Percentiles rank a stretch among this genome's conserved stretches.
Conservation (phyloP, 2,329 filamentous ascomycete species). For the Colletotrichum camelliae region DNA sequence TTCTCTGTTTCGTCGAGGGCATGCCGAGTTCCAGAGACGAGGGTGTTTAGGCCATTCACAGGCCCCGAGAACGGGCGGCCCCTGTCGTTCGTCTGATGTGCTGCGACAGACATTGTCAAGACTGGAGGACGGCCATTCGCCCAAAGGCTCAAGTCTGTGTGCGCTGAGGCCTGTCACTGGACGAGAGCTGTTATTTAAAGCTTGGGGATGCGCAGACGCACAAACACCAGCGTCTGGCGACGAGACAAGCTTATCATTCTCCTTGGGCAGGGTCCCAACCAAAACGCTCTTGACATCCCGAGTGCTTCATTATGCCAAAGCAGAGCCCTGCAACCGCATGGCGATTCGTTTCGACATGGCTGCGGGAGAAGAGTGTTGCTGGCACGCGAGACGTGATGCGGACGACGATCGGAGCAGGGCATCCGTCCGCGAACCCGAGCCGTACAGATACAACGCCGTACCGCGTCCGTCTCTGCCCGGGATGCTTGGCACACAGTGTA, state of each 20-base stretch:
- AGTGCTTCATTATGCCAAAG: constrained; percentile 20
- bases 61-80: constrained; percentile 10
- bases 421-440: neutral
- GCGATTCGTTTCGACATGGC: constrained; percentile 10
- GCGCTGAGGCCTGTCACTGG: constrained; percentile 13
- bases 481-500: neutral
- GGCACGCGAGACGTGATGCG: constrained; percentile 6
- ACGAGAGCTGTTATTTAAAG: constrained; percentile 9
- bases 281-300: constrained; percentile 20
- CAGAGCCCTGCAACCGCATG: constrained; percentile 6
- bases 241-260: constrained; percentile 14
- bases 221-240: neutral
- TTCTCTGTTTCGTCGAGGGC: constrained; percentile 17
- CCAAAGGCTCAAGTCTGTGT: neutral
- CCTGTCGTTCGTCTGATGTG: constrained; percentile 22
- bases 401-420: constrained; percentile 6
- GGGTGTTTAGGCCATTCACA: constrained; percentile 20
- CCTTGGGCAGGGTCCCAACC: neutral
- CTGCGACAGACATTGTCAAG: constrained; percentile 20
- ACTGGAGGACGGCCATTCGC: constrained; percentile 4
- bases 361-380: neutral
- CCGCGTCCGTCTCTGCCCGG: constrained; percentile 2
- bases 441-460: constrained; percentile 1
- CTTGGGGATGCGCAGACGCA: constrained; percentile 4
- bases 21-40: constrained; percentile 14